Base-by-base conservation (phyloP, 129 eudicot species). In the Glebionis coronaria region DNA sequence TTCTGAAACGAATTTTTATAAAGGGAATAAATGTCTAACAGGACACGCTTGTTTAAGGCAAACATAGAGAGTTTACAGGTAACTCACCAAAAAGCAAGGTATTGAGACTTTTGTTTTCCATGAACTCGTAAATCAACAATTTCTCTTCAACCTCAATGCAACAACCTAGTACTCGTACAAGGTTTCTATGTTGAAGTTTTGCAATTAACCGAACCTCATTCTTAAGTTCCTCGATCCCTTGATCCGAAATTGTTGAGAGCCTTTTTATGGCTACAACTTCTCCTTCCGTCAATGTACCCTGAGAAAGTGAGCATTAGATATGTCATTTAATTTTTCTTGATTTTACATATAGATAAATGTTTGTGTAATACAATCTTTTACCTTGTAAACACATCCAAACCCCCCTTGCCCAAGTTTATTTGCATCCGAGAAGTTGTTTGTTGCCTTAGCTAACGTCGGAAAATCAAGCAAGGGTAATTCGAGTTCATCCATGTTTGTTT, bases 371-470 rank as follows among this genome's bases (percentile, higher is more conserved):
- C 45, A 29, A n/a, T 13, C 13, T 7, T n/a, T 59, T 59, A 59
- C 97, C 92, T 85, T 88, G 58, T 88, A 88, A 55, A 91, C 97
- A 25, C 72, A 56, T 11, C 96, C 97, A 56, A 91, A 91, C 68
- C 97, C 97, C 56, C 97, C 97, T 73, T 91, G 87, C 11, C 97
- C 97, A 1, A 91, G 82, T 69, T 85, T 88, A 53, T 91, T 82
- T 65, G 56, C 64, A 21, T 74, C 78, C 4, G 86, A 85, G 52
- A 91, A 91, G 42, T 77, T 77, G 42, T 83, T 57, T 3, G 97
- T 91, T 16, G 94, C 94, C 42, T 7, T 35, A 8, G 42, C 42
- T 35, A 35, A 35, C 7, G 42, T 35, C 9, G 42, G 2, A 35
- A 35, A 35, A 35, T 6, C 42, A 35, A 35, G 9, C 42, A 35